A percentile compares a stretch with the other conserved stretches of the same genome.
Conservation (phyloP, 2,329 filamentous ascomycete genomes). For the Podosphaera xanthii region DNA sequence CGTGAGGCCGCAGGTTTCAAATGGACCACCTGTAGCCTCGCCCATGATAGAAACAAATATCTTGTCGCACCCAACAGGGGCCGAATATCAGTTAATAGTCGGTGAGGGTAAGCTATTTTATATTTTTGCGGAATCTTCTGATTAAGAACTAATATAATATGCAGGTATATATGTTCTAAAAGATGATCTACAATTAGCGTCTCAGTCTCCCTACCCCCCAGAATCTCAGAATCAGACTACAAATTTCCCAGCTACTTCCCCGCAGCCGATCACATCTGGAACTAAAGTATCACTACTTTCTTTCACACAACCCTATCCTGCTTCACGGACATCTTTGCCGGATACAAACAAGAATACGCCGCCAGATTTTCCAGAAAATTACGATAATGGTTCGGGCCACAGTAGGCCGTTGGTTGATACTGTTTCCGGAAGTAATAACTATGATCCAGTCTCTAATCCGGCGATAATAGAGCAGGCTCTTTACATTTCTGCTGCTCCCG, state of each 20-base stretch:
- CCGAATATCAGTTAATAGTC: constrained; percentile 74
- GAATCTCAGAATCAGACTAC: constrained; percentile 71
- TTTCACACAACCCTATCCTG: constrained; percentile 14
- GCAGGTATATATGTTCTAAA: constrained; percentile 72
- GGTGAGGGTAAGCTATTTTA: constrained; percentile 47
- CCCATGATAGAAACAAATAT: constrained; percentile 75
- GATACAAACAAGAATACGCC: constrained; percentile 27
- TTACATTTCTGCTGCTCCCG: constrained; percentile 25
- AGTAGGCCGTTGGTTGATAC: constrained; percentile 34
- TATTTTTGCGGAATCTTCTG: background rate
- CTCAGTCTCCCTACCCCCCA: constrained; percentile 83
- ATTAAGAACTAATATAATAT: constrained; percentile 4
- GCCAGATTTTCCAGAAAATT: constrained; percentile 12
- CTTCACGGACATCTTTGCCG: constrained; percentile 31
- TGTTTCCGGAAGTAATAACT: constrained; percentile 32
- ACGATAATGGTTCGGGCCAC: constrained; percentile 35
- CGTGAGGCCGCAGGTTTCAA: too few relatives aligned
- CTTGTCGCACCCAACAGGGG: constrained; percentile 53
- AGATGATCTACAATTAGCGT: constrained; percentile 80
- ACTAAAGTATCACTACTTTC: constrained; percentile 59
- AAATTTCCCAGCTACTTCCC: constrained; percentile 72
- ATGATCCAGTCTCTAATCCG: constrained; percentile 29
- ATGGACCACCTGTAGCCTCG: background rate
- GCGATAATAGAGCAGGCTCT: constrained; percentile 15
- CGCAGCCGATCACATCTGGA: constrained; percentile 62